A percentile compares a stretch with the other conserved stretches of the same genome.
phyloP scores from a whole-genome alignment of 306 rosid genomes.

The Neltuma alba region DNA sequence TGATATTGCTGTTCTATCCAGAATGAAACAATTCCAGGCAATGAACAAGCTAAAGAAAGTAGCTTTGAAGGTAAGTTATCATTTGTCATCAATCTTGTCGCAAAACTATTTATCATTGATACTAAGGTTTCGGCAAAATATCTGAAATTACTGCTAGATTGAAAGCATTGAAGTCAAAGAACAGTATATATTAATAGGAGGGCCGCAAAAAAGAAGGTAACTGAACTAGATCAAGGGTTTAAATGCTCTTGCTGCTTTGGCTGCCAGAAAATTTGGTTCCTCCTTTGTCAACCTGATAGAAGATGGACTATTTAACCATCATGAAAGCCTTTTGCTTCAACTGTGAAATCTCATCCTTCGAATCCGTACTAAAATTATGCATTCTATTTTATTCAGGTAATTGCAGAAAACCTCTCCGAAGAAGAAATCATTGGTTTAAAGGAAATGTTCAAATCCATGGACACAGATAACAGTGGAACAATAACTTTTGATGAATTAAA shows the following conservation, averaged over 20 bases:
- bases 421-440: constrained; percentile 95
- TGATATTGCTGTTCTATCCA: constrained; percentile 86
- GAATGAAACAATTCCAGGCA: constrained; percentile 97
- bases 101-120: not conserved
- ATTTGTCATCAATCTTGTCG: constrained; percentile 15
- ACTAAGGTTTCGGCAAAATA: not conserved
- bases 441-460: constrained; percentile 98
- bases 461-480: constrained; percentile 97
- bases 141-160: constrained; percentile 9
- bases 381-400: constrained; percentile 58
- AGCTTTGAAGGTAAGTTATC: constrained; percentile 73
- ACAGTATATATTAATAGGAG: not conserved
- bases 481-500: constrained; percentile 92
- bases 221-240: constrained; percentile 27
- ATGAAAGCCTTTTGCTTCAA: not conserved
- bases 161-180: not conserved
- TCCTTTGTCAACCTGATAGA: not conserved
- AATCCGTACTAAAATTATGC: not conserved
- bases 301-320: not conserved
- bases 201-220: not conserved
- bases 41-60: constrained; percentile 98
- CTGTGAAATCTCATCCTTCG: not conserved
- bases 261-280: not conserved
- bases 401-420: constrained; percentile 95
- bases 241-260: constrained; percentile 5